Percentiles rank a stretch among this genome's conserved stretches.
Evolutionary conservation across 768 basidiomycete species (phyloP).

Genomic region (Amanita phalloides): DNA sequence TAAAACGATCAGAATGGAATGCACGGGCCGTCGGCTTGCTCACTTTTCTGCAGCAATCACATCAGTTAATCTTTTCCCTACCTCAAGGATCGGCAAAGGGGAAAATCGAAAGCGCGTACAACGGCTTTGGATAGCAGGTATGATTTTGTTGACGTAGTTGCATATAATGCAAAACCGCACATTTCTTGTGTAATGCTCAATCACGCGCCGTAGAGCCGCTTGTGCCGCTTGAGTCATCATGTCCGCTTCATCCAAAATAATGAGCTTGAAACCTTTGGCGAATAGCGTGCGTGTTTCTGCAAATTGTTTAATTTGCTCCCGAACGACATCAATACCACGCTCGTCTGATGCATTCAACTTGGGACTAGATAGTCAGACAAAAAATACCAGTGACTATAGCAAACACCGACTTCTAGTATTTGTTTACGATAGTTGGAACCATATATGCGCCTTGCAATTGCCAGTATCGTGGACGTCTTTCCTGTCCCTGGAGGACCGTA

Average conservation of each 20-base stretch:
- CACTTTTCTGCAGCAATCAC: constrained; percentile 85
- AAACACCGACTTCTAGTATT: constrained; percentile 70
- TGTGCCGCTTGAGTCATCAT: constrained; percentile 99
- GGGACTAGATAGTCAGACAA: constrained; percentile 1
- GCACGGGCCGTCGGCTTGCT: constrained; percentile 11
- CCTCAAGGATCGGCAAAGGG: constrained; percentile 76
- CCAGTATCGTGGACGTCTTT: constrained; percentile 95
- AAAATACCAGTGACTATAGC: not conserved
- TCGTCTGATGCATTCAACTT: constrained; percentile 98
- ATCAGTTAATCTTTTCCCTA: constrained; percentile 68
- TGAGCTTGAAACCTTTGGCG: constrained; percentile 93
- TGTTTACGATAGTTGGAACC: constrained; percentile 80
- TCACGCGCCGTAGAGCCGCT: constrained; percentile 90
- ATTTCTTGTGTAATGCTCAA: constrained; percentile 98
- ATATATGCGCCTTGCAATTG: constrained; percentile 91
- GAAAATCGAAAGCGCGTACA: constrained; percentile 98
- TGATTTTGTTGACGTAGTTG: constrained; percentile 99
- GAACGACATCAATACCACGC: constrained; percentile 95
- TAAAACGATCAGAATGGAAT: constrained; percentile 18
- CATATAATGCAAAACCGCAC: constrained; percentile 99
- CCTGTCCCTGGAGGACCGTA: constrained; percentile 99
- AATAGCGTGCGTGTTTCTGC: constrained; percentile 90
- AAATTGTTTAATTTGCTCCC: constrained; percentile 98
- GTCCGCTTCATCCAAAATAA: constrained; percentile 98
- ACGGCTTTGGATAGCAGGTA: constrained; percentile 95